Percentiles rank a stretch among this genome's conserved stretches.
Evolutionary conservation across 441 rosid genomes (phyloP).

Genomic region (Erodium texanum): DNA sequence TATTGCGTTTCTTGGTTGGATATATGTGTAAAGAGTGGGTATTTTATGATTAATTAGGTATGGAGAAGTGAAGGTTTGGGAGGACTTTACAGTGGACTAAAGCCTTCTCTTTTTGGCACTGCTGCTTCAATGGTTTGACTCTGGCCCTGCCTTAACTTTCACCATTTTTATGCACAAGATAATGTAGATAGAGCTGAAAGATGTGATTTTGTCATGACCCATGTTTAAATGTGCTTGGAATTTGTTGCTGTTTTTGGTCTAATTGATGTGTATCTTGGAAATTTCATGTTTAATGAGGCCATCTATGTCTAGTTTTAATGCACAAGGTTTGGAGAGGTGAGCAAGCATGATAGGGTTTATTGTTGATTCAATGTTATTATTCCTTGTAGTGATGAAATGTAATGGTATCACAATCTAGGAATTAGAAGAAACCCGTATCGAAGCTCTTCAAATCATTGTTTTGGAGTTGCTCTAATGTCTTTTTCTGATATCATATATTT

Average conservation of each 20-base stretch:
- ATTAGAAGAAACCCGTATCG: neutral
- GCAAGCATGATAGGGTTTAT: neutral
- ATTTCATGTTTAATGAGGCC: neutral
- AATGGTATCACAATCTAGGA: neutral
- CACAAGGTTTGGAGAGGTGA: neutral
- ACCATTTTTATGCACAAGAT: neutral
- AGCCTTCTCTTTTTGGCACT: constrained; percentile 59
- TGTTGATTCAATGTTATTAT: neutral
- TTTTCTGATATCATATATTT: neutral
- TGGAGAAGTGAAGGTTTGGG: constrained; percentile 53
- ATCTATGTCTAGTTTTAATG: neutral
- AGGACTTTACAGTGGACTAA: constrained; percentile 62
- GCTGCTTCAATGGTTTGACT: constrained; percentile 49
- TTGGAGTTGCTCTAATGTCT: neutral
- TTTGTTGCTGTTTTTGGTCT: neutral
- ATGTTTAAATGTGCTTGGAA: too few relatives aligned
- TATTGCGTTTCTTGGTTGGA: neutral
- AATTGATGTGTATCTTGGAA: neutral
- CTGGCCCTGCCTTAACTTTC: neutral
- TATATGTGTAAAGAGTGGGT: neutral
- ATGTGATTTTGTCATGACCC: neutral
- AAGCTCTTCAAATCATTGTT: neutral
- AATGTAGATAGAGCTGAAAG: too few relatives aligned
- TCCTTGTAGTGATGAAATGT: neutral
- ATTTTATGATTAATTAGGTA: constrained; percentile 22